Evolutionary conservation across 2,329 filamentous ascomycete genomes (phyloP).

Genomic region (Colletotrichum spinosum): DNA sequence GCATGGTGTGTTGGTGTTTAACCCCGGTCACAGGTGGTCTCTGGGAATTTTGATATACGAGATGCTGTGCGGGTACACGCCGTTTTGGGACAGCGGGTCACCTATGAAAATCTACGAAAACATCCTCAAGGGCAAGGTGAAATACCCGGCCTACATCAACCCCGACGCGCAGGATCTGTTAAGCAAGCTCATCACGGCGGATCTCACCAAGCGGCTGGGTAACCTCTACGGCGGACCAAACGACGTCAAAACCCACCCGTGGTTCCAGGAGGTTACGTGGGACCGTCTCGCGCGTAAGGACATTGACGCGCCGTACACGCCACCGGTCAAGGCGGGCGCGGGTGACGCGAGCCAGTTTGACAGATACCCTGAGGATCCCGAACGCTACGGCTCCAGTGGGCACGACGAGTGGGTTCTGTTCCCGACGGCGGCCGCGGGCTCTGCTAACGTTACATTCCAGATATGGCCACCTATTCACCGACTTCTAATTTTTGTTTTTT

Average conservation of each 20-base stretch:
- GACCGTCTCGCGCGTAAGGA: constrained; percentile 94
- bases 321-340: constrained; percentile 91
- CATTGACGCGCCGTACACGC: constrained; percentile 97
- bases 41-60: constrained; percentile 98
- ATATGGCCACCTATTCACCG: constrained; percentile 79
- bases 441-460: constrained; percentile 53
- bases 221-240: constrained; percentile 91
- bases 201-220: constrained; percentile 93
- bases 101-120: constrained; percentile 99
- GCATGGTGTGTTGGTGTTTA: constrained; percentile 25
- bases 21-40: constrained; percentile 80
- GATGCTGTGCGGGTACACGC: constrained; percentile 99
- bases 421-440: background rate
- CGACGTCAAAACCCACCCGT: constrained; percentile 94
- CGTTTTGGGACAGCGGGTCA: constrained; percentile 98
- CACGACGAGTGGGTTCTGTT: constrained; percentile 82
- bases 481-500: constrained; percentile 66
- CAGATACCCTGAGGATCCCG: constrained; percentile 96
- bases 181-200: constrained; percentile 91
- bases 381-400: constrained; percentile 84
- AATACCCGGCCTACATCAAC: constrained; percentile 96
- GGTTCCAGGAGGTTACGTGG: constrained; percentile 99
- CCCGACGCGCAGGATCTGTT: constrained; percentile 93
- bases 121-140: constrained; percentile 94
- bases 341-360: constrained; percentile 98